Percentiles rank a stretch among this genome's conserved stretches.
Evolutionary conservation across 1,284 basidiomycete genomes (phyloP).

Genomic region (Marasmius tenuissimus): DNA sequence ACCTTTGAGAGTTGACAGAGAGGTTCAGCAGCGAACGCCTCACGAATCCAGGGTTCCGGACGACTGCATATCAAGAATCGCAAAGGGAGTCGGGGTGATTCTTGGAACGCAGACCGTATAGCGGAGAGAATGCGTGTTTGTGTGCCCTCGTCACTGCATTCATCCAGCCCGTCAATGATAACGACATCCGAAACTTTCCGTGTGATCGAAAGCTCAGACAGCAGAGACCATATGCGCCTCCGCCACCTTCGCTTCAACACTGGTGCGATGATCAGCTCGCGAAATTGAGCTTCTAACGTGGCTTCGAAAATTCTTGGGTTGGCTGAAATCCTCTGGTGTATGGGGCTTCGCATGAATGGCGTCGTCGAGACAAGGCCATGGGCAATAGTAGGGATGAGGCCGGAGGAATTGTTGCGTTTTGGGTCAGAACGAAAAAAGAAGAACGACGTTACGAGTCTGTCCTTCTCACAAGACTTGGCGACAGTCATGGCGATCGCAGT

Average conservation of each 20-base stretch:
- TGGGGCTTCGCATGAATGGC: neutral
- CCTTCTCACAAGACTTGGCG: slow-evolving; percentile 5
- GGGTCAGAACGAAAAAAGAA: slow-evolving; percentile 17
- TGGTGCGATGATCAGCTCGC: neutral
- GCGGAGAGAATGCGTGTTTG: neutral
- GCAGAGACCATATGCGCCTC: too few relatives aligned
- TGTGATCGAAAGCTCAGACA: neutral
- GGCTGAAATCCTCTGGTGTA: neutral
- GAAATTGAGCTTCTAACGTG: slow-evolving; percentile 1
- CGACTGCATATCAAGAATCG: slow-evolving; percentile 25
- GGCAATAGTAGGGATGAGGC: slow-evolving; percentile 2
- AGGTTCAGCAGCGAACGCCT: slow-evolving; percentile 6
- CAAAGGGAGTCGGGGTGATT: slow-evolving; percentile 15
- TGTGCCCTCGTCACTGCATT: neutral
- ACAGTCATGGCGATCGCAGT: slow-evolving; percentile 16
- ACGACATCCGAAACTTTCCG: neutral
- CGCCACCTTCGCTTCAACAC: neutral
- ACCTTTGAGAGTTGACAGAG: neutral
- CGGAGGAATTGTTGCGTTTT: neutral
- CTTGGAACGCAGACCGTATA: neutral
- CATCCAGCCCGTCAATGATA: slow-evolving; percentile 7
- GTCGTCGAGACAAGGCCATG: neutral
- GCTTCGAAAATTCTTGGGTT: neutral
- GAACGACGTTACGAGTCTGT: slow-evolving; percentile 8
- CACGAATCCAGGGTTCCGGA: slow-evolving; percentile 24